phyloP scores from a whole-genome alignment of 768 basidiomycete genomes.

The Cubamyces sp. region DNA sequence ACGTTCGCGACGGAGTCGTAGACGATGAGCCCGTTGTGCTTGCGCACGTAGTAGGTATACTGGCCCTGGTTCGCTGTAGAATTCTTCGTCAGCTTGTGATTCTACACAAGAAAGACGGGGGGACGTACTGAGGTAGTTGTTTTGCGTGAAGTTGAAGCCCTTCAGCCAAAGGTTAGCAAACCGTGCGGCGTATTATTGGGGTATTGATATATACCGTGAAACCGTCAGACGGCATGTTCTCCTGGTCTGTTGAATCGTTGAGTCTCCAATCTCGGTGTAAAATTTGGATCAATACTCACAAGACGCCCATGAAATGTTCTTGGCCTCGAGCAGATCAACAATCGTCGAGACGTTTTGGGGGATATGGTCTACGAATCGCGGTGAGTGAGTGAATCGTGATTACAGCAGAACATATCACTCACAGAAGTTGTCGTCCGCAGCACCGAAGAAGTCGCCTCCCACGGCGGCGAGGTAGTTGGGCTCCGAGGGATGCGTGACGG shows the following conservation, averaged over 20 bases:
- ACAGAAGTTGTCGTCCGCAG: constrained; percentile 45
- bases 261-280: too few relatives aligned
- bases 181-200: too few relatives aligned
- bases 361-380: constrained; percentile 29
- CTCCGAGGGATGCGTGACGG: constrained; percentile 60
- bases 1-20: constrained; percentile 53
- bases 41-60: constrained; percentile 58
- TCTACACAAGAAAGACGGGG: not conserved
- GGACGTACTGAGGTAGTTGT: constrained; percentile 43
- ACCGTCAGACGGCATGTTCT: constrained; percentile 57
- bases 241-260: constrained; percentile 42
- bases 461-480: constrained; percentile 59
- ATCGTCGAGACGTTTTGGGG: constrained; percentile 57
- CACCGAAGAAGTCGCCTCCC: constrained; percentile 59
- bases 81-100: too few relatives aligned
- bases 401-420: constrained; percentile 16
- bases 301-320: constrained; percentile 60
- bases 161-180: constrained; percentile 8
- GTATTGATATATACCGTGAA: constrained; percentile 38
- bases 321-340: constrained; percentile 62
- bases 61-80: constrained; percentile 11
- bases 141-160: constrained; percentile 43
- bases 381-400: not conserved
- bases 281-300: constrained; percentile 31
- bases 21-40: constrained; percentile 58